Percentiles rank a stretch among this genome's conserved stretches.
Evolutionary conservation across 345 rosid genomes (phyloP).

Genomic region (Gossypium longicalyx): DNA sequence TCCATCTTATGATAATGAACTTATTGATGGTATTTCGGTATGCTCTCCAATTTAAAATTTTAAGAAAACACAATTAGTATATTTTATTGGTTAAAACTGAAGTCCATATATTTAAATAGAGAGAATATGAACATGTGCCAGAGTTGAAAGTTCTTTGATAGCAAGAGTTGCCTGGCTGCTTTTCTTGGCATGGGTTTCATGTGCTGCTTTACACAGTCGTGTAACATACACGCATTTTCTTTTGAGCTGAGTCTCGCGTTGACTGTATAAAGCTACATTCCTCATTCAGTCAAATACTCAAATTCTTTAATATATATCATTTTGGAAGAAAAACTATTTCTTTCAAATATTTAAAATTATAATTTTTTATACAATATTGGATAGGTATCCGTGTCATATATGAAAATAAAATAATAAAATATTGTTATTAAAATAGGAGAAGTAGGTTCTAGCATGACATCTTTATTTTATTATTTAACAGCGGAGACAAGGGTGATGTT

Average conservation of each 20-base stretch:
- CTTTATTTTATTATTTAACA: too few relatives aligned
- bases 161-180: background rate
- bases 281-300: background rate
- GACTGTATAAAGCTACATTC: background rate
- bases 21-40: background rate
- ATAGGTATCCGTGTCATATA: too few relatives aligned
- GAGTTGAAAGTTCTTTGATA: background rate
- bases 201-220: background rate
- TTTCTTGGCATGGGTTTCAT: background rate
- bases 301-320: background rate
- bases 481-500: too few relatives aligned
- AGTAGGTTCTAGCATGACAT: accelerated
- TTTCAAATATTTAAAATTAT: too few relatives aligned
- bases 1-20: background rate
- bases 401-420: too few relatives aligned
- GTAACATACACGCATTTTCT: too few relatives aligned
- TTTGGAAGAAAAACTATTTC: too few relatives aligned
- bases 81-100: background rate
- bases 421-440: too few relatives aligned
- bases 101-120: background rate
- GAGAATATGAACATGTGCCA: background rate
- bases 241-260: background rate
- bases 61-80: background rate
- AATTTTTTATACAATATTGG: too few relatives aligned
- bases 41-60: background rate